A percentile compares a stretch with the other conserved stretches of the same genome.
Conservation (phyloP, 352 stramenopile species). For the Phytophthora vignae region DNA sequence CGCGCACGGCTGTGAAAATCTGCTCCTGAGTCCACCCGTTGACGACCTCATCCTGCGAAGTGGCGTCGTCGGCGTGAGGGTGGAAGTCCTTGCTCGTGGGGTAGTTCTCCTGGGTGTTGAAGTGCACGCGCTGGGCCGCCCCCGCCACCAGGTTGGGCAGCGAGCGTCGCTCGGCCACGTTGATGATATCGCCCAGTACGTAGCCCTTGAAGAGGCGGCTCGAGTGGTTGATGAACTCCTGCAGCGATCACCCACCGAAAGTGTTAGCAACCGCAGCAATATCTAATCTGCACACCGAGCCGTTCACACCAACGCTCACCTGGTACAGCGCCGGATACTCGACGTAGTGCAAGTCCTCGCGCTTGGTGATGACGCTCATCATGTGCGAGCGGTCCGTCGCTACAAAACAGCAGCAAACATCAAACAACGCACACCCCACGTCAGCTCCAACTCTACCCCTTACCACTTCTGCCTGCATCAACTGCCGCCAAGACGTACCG, state of each 20-base stretch:
- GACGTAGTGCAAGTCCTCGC: slow-evolving; percentile 62
- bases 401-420: slow-evolving; percentile 26
- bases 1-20: slow-evolving; percentile 63
- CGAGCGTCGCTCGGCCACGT: slow-evolving; percentile 78
- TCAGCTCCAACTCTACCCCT: background rate
- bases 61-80: slow-evolving; percentile 19
- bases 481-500: slow-evolving; percentile 44
- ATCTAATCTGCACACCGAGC: background rate
- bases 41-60: slow-evolving; percentile 4
- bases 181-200: slow-evolving; percentile 77
- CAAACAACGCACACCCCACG: background rate
- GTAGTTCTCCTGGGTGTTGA: slow-evolving; percentile 86
- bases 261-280: background rate
- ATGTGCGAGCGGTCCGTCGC: slow-evolving; percentile 82
- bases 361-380: slow-evolving; percentile 84
- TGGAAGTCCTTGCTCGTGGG: slow-evolving; percentile 75
- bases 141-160: slow-evolving; percentile 70
- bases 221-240: slow-evolving; percentile 89
- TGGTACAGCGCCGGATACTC: slow-evolving; percentile 76
- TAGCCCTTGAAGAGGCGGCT: slow-evolving; percentile 86
- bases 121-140: slow-evolving; percentile 67
- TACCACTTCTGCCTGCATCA: background rate
- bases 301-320: slow-evolving; percentile 27
- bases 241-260: background rate
- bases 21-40: slow-evolving; percentile 44